Base-by-base conservation (phyloP, 306 rosid species). In the Trichosanthes cucumerina region DNA sequence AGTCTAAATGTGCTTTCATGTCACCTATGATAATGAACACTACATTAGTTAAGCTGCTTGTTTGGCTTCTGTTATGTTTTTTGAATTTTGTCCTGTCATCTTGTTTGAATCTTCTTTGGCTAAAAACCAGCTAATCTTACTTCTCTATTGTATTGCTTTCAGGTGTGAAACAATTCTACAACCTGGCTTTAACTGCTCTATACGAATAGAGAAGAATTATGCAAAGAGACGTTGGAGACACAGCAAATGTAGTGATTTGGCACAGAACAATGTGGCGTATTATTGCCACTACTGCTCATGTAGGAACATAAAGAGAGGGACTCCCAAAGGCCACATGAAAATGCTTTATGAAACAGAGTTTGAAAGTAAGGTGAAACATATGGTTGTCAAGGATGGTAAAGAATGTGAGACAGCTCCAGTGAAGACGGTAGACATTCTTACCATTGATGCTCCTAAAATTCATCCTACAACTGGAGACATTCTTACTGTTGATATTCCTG, bases 141-240 rank as follows among this genome's bases (percentile, higher is more conserved):
- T 43, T 62, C 26, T n/a, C 39, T 10, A 9, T 63, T 14, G 16
- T 43, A 78, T 79, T 65, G 58, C 80, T 68, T 84, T 33, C 87
- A 94, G 97, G 78, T 92, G 98, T 46, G 97, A 92, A 87, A 89
- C 88, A 21, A 50, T 88, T 77, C 92, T 92, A 43, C 90, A 88
- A 82, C 95, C 96, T 14, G 96, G 91, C 24, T 79, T 82, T 76
- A 94, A 94, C 82, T 88, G 93, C 72, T 87, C 88, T 2, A 75
- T 92, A 46, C 84, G 91, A 76, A 90, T 91, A 57, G 93, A 90
- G 81, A 89, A 84, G 79, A 86, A 84, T 52, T 81, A 74, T 58
- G 86, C 82, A 12, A 95, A 82, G 86, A 80, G 79, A 38, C 80
- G 79, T 16, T 80, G 26, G 7, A 81, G 39, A 75, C 79, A 62